Percentiles rank a stretch among this genome's conserved stretches.
Conservation (phyloP, 305 asterid genomes). For the Fraxinus velutina region DNA sequence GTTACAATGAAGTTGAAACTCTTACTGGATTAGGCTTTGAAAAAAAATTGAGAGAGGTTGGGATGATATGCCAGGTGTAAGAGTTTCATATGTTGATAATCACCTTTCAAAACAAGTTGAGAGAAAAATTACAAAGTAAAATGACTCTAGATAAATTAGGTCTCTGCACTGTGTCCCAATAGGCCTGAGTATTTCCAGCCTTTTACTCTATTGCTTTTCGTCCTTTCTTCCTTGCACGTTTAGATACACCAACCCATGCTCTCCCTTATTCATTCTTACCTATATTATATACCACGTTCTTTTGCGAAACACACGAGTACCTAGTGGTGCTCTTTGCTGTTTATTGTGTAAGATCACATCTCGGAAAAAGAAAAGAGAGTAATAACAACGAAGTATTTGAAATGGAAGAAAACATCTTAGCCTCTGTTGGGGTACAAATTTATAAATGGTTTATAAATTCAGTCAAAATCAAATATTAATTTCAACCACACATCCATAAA, state of each 20-base stretch:
- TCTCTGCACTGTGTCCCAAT: neutral
- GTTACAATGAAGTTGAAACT: too few species aligned
- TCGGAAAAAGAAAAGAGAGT: neutral
- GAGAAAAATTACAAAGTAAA: neutral
- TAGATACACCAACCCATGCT: neutral
- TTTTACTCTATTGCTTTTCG: neutral
- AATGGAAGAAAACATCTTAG: neutral
- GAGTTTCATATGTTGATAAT: too few species aligned
- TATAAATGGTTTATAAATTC: too few species aligned
- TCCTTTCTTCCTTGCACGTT: neutral
- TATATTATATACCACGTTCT: neutral
- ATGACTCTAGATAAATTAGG: neutral
- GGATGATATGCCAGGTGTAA: too few species aligned
- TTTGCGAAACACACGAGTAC: neutral
- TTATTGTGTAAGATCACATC: neutral
- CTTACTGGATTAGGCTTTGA: too few species aligned
- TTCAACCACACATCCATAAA: neutral
- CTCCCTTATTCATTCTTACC: constrained; percentile 9
- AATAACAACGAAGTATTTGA: constrained; percentile 3
- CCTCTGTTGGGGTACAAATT: neutral
- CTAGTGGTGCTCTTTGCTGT: neutral
- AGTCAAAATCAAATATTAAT: too few species aligned
- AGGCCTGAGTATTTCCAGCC: neutral
- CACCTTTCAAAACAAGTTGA: too few species aligned
- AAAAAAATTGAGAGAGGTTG: too few species aligned